Conservation (phyloP, 108 stramenopile species). For the Parietichytrium sp. region DNA sequence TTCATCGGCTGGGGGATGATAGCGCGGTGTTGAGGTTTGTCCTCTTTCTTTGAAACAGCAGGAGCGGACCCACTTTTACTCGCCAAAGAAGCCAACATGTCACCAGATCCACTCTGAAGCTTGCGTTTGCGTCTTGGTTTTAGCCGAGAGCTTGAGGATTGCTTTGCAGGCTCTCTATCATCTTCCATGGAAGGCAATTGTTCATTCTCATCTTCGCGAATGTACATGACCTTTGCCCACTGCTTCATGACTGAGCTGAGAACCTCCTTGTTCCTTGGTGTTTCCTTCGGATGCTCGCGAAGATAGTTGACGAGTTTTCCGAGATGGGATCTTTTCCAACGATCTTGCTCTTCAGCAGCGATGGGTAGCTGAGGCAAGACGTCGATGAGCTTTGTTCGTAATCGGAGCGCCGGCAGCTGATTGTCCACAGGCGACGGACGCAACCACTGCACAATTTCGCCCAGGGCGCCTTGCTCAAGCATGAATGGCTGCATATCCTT, state of each 20-base stretch:
- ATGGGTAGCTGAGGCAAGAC: neutral
- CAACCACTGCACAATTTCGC: neutral
- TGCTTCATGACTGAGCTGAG: neutral
- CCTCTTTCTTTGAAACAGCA: neutral
- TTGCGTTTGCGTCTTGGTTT: neutral
- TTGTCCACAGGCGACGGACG: neutral
- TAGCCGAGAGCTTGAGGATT: neutral
- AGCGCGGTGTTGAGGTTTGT: neutral
- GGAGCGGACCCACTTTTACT: too few relatives aligned
- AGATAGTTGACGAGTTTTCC: conserved; percentile 24
- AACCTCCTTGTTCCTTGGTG: neutral
- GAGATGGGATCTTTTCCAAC: neutral
- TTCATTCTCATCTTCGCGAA: neutral
- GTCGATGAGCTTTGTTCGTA: neutral
- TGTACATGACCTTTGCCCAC: neutral
- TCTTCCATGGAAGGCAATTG: too few relatives aligned
- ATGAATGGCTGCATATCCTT: neutral
- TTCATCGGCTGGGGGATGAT: neutral
- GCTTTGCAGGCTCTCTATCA: neutral
- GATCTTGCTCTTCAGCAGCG: neutral
- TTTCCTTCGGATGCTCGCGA: conserved; percentile 30
- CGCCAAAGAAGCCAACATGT: neutral
- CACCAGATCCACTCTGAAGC: neutral
- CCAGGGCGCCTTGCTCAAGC: neutral
- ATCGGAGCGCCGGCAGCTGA: neutral